phyloP scores from a whole-genome alignment of 257 asterid species.

The Solanum clarkiae region DNA sequence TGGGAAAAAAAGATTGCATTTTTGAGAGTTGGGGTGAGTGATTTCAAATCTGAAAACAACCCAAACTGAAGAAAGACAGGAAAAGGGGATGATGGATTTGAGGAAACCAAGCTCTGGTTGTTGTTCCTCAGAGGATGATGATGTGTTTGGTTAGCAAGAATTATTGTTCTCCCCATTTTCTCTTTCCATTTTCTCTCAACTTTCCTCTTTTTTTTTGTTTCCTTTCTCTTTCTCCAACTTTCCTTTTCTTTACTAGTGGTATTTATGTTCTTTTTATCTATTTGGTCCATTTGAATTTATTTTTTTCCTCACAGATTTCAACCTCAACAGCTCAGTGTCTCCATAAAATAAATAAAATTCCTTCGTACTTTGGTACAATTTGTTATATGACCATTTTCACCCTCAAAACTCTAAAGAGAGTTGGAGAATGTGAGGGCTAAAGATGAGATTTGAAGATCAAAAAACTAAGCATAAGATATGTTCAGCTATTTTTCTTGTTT shows the following conservation, averaged over 20 bases:
- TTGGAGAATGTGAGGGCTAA: background rate
- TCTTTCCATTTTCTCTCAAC: background rate
- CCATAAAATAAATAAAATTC: background rate
- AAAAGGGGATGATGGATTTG: slow-evolving; percentile 9
- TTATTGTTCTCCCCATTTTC: slow-evolving; percentile 1
- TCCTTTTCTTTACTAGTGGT: background rate
- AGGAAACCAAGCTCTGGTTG: background rate
- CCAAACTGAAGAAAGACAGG: background rate
- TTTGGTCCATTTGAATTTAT: background rate
- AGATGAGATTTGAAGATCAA: background rate
- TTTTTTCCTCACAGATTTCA: background rate
- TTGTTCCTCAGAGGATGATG: background rate
- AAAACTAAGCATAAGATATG: background rate
- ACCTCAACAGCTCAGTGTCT: background rate
- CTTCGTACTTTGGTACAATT: background rate
- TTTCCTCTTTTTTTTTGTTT: background rate
- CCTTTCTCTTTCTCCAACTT: background rate
- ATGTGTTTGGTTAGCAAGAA: background rate
- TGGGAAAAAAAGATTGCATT: slow-evolving; percentile 16
- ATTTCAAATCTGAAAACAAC: slow-evolving; percentile 30
- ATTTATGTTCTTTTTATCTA: background rate
- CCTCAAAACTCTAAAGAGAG: background rate
- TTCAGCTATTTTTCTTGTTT: background rate
- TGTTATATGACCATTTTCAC: background rate
- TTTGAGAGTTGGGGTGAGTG: slow-evolving; percentile 28